Evolutionary conservation across 2,329 filamentous ascomycete genomes (phyloP).

Genomic region (Diplodia intermedia): DNA sequence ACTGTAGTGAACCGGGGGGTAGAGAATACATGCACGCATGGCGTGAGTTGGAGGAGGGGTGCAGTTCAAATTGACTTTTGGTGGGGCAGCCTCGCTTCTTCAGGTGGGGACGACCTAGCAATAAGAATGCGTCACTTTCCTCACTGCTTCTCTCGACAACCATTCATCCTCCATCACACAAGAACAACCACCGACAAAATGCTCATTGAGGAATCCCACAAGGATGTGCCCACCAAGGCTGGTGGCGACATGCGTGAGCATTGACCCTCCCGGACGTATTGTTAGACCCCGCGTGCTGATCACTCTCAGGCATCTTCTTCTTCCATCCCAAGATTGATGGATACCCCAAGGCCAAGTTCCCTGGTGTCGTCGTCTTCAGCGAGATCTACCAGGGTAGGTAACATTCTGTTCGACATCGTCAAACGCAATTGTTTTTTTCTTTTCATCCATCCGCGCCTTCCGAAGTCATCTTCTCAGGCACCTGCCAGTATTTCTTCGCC

Average conservation of each 20-base stretch:
- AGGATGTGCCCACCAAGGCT: conserved; percentile 66
- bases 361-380: conserved; percentile 85
- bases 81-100: conserved; percentile 22
- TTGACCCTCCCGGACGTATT: conserved; percentile 25
- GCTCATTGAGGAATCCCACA: conserved; percentile 65
- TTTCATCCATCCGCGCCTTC: background rate
- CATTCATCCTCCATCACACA: background rate
- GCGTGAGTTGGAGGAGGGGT: background rate
- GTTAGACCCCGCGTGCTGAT: background rate
- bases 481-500: too few relatives aligned
- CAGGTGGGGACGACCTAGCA: conserved; percentile 1
- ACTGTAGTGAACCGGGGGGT: too few relatives aligned
- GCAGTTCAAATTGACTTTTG: conserved; percentile 14
- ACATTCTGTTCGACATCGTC: background rate
- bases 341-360: conserved; percentile 89
- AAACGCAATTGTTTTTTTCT: background rate
- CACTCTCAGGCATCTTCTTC: conserved; percentile 75
- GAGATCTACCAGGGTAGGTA: conserved; percentile 90
- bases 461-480: background rate
- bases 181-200: conserved; percentile 47
- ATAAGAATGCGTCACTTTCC: background rate
- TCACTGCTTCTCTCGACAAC: background rate
- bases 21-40: too few relatives aligned
- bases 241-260: conserved; percentile 65
- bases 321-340: conserved; percentile 85